phyloP scores from a whole-genome alignment of 192 early-diverging fungal genomes.

The Backusella luteola region DNA sequence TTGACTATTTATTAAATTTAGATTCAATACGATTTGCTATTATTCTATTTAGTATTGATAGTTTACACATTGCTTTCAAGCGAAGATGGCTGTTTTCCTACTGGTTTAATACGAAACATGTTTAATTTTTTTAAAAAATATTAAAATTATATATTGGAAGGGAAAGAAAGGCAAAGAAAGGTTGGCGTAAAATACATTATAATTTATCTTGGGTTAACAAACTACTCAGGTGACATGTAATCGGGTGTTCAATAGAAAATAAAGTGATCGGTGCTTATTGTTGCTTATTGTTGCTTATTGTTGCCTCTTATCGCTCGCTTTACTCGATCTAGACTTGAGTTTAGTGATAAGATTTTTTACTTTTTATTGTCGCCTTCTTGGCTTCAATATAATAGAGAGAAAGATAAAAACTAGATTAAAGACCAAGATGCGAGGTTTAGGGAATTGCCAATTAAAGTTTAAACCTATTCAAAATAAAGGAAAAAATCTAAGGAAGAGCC shows the following conservation, averaged over 20 bases:
- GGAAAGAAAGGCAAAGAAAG: not conserved
- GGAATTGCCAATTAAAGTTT: not conserved
- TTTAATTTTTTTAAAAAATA: not conserved
- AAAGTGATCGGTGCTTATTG: not conserved
- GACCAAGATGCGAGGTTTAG: not conserved
- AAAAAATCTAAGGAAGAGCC: not conserved
- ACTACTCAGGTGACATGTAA: conserved; percentile 1
- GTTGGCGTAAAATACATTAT: not conserved
- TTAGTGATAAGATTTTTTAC: not conserved
- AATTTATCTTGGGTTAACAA: not conserved
- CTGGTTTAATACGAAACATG: not conserved
- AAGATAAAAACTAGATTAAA: not conserved
- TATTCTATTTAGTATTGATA: not conserved
- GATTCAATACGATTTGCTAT: not conserved
- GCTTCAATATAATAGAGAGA: not conserved
- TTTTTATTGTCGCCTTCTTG: not conserved
- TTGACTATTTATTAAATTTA: not conserved
- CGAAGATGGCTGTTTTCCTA: not conserved
- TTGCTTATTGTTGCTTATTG: not conserved
- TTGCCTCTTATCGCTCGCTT: not conserved
- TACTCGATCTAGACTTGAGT: not conserved
- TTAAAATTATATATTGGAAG: not conserved
- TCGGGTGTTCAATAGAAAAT: not conserved
- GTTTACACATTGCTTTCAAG: conserved; percentile 2
- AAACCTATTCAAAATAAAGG: not conserved